Percentiles rank a stretch among this genome's conserved stretches.
These are phyloP conservation scores for Rhodotorula paludigena DNA, from an alignment of 768 basidiomycete genomes.

Conservation along the genomic window DNA sequence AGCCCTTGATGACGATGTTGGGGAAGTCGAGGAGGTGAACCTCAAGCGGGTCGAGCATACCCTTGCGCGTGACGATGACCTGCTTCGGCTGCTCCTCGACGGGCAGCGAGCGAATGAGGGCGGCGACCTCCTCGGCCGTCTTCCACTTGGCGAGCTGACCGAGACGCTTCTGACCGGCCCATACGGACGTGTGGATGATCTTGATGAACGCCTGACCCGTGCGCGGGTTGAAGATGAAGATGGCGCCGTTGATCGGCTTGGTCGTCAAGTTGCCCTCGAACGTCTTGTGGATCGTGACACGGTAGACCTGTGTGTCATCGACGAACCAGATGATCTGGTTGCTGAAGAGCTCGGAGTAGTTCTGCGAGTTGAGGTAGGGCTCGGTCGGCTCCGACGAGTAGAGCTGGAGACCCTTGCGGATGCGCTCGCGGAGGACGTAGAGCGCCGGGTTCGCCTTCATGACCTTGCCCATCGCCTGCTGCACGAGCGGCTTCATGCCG, in stretches of 20 bases:
- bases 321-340: slow-evolving; percentile 98
- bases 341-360: slow-evolving; percentile 48
- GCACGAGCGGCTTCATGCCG: slow-evolving; percentile 93
- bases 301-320: slow-evolving; percentile 99
- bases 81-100: slow-evolving; percentile 99
- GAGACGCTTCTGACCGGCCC: slow-evolving; percentile 99
- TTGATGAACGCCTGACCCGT: slow-evolving; percentile 98
- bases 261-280: slow-evolving; percentile 99
- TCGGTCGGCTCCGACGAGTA: slow-evolving; percentile 99
- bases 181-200: slow-evolving; percentile 99
- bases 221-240: slow-evolving; percentile 99
- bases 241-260: slow-evolving; percentile 96
- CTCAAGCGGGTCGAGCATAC: slow-evolving; percentile 91
- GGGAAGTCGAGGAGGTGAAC: slow-evolving; percentile 99
- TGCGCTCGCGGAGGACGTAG: slow-evolving; percentile 96
- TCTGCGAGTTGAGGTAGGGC: slow-evolving; percentile 95
- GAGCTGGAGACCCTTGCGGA: slow-evolving; percentile 93
- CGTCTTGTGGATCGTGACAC: slow-evolving; percentile 97
- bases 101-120: slow-evolving; percentile 91
- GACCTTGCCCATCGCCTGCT: slow-evolving; percentile 98
- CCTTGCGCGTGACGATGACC: slow-evolving; percentile 98
- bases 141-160: slow-evolving; percentile 99
- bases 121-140: slow-evolving; percentile 99
- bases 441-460: slow-evolving; percentile 99
- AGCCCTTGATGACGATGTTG: slow-evolving; percentile 99